Evolutionary conservation across 306 rosid species (phyloP).

Genomic region (Vicia sativa): DNA sequence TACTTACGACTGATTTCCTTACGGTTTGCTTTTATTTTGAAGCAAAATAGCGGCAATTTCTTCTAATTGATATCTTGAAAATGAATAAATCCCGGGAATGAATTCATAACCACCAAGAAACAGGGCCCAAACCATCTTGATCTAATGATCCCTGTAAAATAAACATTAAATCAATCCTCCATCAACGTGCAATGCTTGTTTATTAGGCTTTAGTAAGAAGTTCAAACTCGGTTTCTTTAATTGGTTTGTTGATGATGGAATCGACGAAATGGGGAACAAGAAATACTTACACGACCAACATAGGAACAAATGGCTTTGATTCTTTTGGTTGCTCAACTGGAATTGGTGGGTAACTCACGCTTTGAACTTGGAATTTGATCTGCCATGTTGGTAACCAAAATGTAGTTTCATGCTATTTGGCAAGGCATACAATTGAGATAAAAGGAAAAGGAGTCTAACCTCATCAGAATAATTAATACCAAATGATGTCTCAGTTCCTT

Average conservation of each 20-base stretch:
- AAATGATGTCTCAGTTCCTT: constrained; percentile 23
- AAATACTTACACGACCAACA: constrained; percentile 63
- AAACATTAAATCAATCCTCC: constrained; percentile 19
- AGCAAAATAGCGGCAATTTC: background rate
- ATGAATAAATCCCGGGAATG: background rate
- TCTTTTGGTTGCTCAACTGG: constrained; percentile 72
- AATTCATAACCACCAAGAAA: constrained; percentile 47
- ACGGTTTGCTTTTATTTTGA: background rate
- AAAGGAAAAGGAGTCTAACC: constrained; percentile 50
- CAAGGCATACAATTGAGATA: constrained; percentile 26
- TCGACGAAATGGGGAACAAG: background rate
- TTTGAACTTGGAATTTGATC: constrained; percentile 64
- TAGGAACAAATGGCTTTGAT: constrained; percentile 75
- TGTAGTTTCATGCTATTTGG: constrained; percentile 25
- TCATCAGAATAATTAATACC: constrained; percentile 52
- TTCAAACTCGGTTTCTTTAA: background rate
- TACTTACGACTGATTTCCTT: background rate
- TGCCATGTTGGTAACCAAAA: constrained; percentile 40
- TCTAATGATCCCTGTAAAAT: constrained; percentile 44
- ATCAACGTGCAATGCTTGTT: constrained; percentile 2
- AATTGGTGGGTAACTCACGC: constrained; percentile 64
- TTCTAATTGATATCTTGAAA: constrained; percentile 24
- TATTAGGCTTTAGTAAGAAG: background rate
- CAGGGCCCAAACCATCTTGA: constrained; percentile 47
- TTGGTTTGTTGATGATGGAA: background rate